Percentiles rank a stretch among this genome's conserved stretches.
Evolutionary conservation across 306 rosid genomes (phyloP).

Genomic region (Cicer cuneatum): DNA sequence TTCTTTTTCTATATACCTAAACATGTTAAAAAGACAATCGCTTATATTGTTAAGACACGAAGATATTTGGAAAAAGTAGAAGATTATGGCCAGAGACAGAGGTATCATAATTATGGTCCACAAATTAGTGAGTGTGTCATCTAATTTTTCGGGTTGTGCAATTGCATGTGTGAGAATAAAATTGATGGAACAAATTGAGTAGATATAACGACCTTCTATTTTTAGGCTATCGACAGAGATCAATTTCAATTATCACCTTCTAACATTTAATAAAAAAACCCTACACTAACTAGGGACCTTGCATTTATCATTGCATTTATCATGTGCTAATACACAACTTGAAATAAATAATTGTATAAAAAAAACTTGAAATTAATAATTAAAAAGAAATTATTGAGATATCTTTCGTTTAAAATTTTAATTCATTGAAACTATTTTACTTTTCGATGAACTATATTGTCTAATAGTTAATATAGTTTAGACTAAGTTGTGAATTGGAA

Average conservation of each 20-base stretch:
- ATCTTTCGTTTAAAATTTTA: too few relatives aligned
- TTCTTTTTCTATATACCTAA: neutral
- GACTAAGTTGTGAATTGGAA: too few relatives aligned
- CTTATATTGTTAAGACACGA: neutral
- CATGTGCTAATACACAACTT: neutral
- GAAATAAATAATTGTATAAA: too few relatives aligned
- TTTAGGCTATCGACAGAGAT: neutral
- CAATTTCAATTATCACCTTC: conserved; percentile 11
- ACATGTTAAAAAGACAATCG: neutral
- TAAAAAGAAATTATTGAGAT: too few relatives aligned
- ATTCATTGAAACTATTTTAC: too few relatives aligned
- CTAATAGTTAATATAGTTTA: too few relatives aligned
- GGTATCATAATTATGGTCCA: conserved; percentile 4
- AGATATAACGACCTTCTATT: conserved; percentile 16
- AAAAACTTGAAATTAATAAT: neutral
- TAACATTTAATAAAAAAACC: neutral
- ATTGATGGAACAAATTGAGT: conserved; percentile 12
- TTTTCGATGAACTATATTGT: too few relatives aligned
- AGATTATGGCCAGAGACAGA: conserved; percentile 9
- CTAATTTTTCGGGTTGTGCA: neutral
- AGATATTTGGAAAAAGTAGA: conserved; percentile 11
- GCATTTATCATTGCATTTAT: conserved; percentile 29
- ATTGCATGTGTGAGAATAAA: neutral
- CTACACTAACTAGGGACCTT: neutral
- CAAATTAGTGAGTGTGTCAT: neutral